Evolutionary conservation across 352 stramenopile species (phyloP).

Genomic region (Aphanomyces euteiches): DNA sequence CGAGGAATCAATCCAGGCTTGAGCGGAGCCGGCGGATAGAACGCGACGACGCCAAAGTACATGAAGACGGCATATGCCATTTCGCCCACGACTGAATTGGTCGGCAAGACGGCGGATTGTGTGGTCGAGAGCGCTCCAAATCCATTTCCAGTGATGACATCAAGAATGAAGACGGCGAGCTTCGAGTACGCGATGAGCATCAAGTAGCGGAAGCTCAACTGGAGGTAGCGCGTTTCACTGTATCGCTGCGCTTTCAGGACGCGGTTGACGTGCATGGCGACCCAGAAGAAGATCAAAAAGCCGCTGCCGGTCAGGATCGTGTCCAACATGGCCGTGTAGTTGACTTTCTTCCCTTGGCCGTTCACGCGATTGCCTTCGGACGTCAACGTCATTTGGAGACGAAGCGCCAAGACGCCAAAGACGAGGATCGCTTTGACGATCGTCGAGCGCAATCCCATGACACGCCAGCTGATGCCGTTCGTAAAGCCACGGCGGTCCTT

Average conservation of each 20-base stretch:
- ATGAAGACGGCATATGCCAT: background rate
- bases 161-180: conserved; percentile 6
- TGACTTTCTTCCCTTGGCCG: background rate
- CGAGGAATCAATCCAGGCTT: background rate
- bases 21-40: conserved; percentile 4
- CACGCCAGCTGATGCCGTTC: conserved; percentile 4
- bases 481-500: conserved; percentile 2
- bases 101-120: conserved; percentile 6
- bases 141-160: background rate
- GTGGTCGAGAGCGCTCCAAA: conserved; percentile 12
- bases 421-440: conserved; percentile 1
- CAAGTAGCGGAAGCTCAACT: conserved; percentile 9
- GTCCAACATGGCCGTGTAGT: background rate
- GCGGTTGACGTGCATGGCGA: conserved; percentile 4
- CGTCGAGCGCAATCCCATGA: background rate
- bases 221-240: conserved; percentile 9
- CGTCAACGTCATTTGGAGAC: background rate
- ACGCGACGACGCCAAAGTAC: conserved; percentile 5
- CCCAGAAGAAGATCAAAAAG: conserved; percentile 6
- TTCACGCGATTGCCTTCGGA: background rate
- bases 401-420: background rate
- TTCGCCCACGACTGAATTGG: background rate
- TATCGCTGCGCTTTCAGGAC: background rate
- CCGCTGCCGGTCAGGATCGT: background rate
- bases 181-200: background rate